These are phyloP conservation scores for Sporothrix sp. DNA, from an alignment of 2,329 filamentous ascomycete genomes.

Conservation along the genomic window DNA sequence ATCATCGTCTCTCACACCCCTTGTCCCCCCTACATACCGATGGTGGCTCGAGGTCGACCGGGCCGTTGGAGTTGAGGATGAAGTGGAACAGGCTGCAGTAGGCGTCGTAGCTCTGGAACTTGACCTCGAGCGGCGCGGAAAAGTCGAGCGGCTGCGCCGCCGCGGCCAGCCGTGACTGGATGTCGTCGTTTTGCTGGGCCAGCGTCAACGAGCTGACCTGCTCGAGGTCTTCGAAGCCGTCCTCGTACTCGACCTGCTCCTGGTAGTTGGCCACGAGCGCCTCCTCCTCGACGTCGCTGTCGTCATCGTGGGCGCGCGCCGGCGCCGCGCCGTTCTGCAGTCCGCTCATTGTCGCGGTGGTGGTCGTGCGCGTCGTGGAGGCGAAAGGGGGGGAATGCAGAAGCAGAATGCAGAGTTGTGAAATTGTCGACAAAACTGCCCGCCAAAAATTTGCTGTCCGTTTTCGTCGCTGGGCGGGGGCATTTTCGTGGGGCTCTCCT, in stretches of 20 bases:
- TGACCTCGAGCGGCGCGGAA: conserved; percentile 88
- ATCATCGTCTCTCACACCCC: conserved; percentile 18
- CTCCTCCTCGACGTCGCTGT: conserved; percentile 94
- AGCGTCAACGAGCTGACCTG: conserved; percentile 59
- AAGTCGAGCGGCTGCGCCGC: conserved; percentile 94
- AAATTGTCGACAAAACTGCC: conserved; percentile 4
- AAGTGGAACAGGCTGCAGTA: conserved; percentile 99
- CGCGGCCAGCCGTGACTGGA: conserved; percentile 82
- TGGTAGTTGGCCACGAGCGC: conserved; percentile 90
- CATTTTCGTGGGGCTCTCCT: conserved; percentile 10
- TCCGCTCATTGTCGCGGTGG: conserved; percentile 41
- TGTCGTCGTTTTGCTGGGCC: conserved; percentile 73
- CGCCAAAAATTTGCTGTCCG: conserved; percentile 13
- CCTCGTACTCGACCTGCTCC: conserved; percentile 91
- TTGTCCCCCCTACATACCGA: conserved; percentile 51
- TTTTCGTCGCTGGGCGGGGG: conserved; percentile 12
- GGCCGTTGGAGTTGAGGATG: conserved; percentile 98
- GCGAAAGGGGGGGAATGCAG: background rate
- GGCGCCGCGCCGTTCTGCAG: conserved; percentile 53
- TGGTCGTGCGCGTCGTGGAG: background rate
- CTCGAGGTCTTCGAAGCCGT: conserved; percentile 73
- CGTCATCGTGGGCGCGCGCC: conserved; percentile 57
- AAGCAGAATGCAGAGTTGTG: background rate
- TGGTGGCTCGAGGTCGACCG: conserved; percentile 90
- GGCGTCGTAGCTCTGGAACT: conserved; percentile 97